A percentile compares a stretch with the other conserved stretches of the same genome.
phyloP scores from a whole-genome alignment of 345 rosid genomes.

The Gossypium arboreum region DNA sequence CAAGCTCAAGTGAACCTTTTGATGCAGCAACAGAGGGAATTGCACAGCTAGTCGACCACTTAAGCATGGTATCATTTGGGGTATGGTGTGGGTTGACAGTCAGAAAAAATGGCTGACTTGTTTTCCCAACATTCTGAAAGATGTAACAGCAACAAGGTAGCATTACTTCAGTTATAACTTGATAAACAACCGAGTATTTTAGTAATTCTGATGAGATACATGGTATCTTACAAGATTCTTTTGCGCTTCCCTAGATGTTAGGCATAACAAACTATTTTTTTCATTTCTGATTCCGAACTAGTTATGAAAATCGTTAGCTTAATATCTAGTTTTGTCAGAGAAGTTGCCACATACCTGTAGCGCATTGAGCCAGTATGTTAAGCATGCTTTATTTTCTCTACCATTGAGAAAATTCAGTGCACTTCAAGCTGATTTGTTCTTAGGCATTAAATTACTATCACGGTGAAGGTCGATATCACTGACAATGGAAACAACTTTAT shows the following conservation, averaged over 20 bases:
- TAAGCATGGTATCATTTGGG: conserved; percentile 55
- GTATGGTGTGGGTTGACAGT: conserved; percentile 1
- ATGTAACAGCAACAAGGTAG: neutral
- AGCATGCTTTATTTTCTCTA: conserved; percentile 52
- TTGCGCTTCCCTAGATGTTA: neutral
- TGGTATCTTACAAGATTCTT: neutral
- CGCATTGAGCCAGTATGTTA: conserved; percentile 87
- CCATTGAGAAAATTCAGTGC: conserved; percentile 87
- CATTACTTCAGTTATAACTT: neutral
- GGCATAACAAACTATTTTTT: neutral
- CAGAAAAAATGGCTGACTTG: conserved; percentile 1
- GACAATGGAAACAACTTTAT: conserved; percentile 25
- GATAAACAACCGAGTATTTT: neutral
- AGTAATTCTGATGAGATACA: neutral
- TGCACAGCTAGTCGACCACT: conserved; percentile 82
- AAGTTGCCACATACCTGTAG: conserved; percentile 57
- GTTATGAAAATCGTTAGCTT: neutral
- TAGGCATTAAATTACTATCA: conserved; percentile 73
- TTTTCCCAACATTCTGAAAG: conserved; percentile 61
- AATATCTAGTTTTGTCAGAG: neutral
- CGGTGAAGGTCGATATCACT: conserved; percentile 75
- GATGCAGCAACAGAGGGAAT: conserved; percentile 80
- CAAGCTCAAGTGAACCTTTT: conserved; percentile 72
- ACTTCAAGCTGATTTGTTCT: conserved; percentile 76
- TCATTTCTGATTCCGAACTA: neutral